Evolutionary conservation across 2,329 filamentous ascomycete species (phyloP).

Genomic region (Alternaria consortialis): DNA sequence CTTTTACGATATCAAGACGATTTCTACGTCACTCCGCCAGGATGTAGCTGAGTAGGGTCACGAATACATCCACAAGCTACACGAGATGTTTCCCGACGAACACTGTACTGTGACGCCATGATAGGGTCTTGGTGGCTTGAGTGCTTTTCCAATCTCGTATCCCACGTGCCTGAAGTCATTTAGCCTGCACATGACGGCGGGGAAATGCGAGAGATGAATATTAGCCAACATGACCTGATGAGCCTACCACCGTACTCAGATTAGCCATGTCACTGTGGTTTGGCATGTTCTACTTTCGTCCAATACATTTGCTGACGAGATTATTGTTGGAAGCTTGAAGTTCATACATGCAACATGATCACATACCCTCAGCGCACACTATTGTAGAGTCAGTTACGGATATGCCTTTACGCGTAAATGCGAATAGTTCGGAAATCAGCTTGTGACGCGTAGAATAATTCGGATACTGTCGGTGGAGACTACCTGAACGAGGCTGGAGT

Average conservation of each 20-base stretch:
- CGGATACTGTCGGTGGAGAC: conserved; percentile 10
- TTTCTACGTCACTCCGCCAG: conserved; percentile 47
- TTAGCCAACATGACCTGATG: not conserved
- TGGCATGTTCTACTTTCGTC: not conserved
- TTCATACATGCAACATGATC: not conserved
- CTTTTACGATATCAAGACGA: conserved; percentile 51
- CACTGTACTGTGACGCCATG: conserved; percentile 9
- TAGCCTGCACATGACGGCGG: not conserved
- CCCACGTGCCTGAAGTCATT: not conserved
- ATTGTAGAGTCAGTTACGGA: not conserved
- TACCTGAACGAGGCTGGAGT: conserved; percentile 12
- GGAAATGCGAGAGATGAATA: not conserved
- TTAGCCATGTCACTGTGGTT: not conserved
- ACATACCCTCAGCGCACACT: not conserved
- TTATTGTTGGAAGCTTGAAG: not conserved
- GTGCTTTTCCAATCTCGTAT: conserved; percentile 3
- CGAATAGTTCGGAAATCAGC: not conserved
- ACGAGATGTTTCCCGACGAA: conserved; percentile 7
- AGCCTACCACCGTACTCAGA: not conserved
- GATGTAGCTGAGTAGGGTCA: conserved; percentile 49
- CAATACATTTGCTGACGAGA: not conserved
- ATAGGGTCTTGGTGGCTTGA: conserved; percentile 2
- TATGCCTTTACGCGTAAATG: not conserved
- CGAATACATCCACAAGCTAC: conserved; percentile 47
- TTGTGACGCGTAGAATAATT: not conserved